A percentile compares a stretch with the other conserved stretches of the same genome.
phyloP scores from a whole-genome alignment of 164 flowering plant genomes.

The Nymphaea colorata region DNA sequence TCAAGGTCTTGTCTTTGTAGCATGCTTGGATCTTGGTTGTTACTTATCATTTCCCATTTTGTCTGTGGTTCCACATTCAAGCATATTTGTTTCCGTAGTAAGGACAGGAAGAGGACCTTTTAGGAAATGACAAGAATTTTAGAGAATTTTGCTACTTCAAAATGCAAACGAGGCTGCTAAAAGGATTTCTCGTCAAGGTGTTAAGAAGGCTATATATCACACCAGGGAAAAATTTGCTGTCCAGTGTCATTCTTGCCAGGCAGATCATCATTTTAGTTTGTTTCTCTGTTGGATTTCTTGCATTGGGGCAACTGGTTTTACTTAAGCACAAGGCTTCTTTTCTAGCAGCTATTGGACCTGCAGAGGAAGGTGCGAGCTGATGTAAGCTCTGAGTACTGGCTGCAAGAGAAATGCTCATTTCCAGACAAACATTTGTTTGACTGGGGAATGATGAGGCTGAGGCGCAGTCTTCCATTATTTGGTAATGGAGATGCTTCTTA shows the following conservation, averaged over 20 bases:
- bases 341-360: conserved; percentile 67
- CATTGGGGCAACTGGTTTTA: too few relatives aligned
- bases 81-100: too few relatives aligned
- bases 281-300: too few relatives aligned
- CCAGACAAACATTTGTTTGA: conserved; percentile 77
- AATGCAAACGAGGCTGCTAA: neutral
- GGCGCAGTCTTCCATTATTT: conserved; percentile 40
- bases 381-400: conserved; percentile 85
- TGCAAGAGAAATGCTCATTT: conserved; percentile 56
- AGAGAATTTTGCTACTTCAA: neutral
- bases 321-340: conserved; percentile 22
- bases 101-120: too few relatives aligned
- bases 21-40: too few relatives aligned
- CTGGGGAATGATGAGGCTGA: conserved; percentile 84
- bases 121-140: too few relatives aligned
- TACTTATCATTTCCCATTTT: too few relatives aligned
- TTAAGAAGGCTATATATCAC: too few relatives aligned
- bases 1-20: too few relatives aligned
- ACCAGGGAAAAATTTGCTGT: too few relatives aligned
- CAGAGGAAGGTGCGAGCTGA: conserved; percentile 78
- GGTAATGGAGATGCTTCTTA: conserved; percentile 80
- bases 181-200: too few relatives aligned
- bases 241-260: neutral
- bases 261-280: neutral
- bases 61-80: too few relatives aligned